These are phyloP conservation scores for Cercis canadensis DNA, from an alignment of 306 rosid genomes.

Conservation along the genomic window DNA sequence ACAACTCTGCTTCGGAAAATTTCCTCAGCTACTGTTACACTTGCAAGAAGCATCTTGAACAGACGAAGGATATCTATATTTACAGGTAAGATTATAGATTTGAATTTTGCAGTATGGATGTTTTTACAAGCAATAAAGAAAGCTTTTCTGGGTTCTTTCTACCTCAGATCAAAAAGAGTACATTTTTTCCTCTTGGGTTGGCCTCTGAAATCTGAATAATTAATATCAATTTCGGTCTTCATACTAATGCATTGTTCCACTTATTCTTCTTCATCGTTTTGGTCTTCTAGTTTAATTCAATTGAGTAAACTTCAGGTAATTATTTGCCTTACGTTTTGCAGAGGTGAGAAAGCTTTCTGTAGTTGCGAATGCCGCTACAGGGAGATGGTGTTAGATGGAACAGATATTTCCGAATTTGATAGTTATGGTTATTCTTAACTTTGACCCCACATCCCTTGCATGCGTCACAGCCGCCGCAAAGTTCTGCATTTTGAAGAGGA, in stretches of 20 bases:
- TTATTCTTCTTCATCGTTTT: no score
- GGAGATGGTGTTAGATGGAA: conserved; percentile 80
- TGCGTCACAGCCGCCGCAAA: conserved; percentile 23
- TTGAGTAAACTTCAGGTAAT: neutral
- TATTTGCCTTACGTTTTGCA: conserved; percentile 39
- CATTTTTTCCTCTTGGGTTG: no score
- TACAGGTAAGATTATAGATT: conserved; percentile 53
- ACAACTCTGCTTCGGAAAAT: conserved; percentile 32
- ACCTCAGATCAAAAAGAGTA: no score
- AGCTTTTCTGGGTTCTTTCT: no score
- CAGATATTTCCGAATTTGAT: conserved; percentile 51
- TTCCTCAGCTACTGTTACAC: conserved; percentile 86
- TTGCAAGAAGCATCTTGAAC: conserved; percentile 81
- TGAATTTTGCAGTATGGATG: no score
- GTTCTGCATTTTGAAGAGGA: conserved; percentile 34
- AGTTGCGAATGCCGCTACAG: conserved; percentile 77
- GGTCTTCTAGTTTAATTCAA: neutral
- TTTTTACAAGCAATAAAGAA: no score
- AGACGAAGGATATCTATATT: conserved; percentile 78
- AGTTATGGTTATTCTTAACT: conserved; percentile 34
- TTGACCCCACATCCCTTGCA: neutral
- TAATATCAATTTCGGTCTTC: no score
- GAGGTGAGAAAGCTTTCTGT: conserved; percentile 95
- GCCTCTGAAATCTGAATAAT: no score
- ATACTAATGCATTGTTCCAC: no score